Base-by-base conservation (phyloP, 208 protist species). In the Acanthamoeba sp. region DNA sequence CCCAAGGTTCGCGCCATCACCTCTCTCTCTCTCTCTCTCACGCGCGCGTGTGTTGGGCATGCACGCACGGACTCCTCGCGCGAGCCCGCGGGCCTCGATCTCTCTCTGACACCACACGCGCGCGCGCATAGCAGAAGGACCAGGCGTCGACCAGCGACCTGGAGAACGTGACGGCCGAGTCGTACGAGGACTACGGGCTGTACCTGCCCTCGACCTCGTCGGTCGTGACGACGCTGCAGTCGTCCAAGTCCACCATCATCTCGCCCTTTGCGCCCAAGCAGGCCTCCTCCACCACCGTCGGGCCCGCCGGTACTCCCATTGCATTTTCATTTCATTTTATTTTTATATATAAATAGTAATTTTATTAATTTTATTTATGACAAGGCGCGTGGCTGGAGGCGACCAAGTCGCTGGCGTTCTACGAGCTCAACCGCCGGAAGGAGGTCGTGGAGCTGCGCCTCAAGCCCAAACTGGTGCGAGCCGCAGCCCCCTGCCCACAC, bases 141-240 rank as follows among this genome's bases (percentile, higher is more conserved):
- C 48, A 76, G 66, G 12, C 66, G 29, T 76, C 48, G 55, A 91
- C 4, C 42, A 50, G 50, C 78, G 78, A 59, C 24, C 27, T 87
- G 10, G 52, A 71, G 57, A 50, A 73, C 48, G 59, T 71, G 38
- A 62, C 24, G 7, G 85, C 48, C 10, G 85, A 91, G 57, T 36
- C 18, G 10, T 91, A 91, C 34, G 85, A 91, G 59, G 85, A 91
- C 34, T 91, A 91, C 59, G 85, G 85, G n/a, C 59, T 91, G 34
- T 91, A 73, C 85, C 85, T 91, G 29, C 55, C 57, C 42, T 40
- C 36, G n/a, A 24, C 66, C 16, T 76, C 66, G n/a, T 42, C 66
- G 7, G 66, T 76, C 22, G 66, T 76, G 32, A 40, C 66, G 22
- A 42, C 66, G 16, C 66, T 76, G 12, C n/a, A 76, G 32, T 76